Evolutionary conservation across 2,329 filamentous ascomycete species (phyloP).

Genomic region (Hysterium pulicare): DNA sequence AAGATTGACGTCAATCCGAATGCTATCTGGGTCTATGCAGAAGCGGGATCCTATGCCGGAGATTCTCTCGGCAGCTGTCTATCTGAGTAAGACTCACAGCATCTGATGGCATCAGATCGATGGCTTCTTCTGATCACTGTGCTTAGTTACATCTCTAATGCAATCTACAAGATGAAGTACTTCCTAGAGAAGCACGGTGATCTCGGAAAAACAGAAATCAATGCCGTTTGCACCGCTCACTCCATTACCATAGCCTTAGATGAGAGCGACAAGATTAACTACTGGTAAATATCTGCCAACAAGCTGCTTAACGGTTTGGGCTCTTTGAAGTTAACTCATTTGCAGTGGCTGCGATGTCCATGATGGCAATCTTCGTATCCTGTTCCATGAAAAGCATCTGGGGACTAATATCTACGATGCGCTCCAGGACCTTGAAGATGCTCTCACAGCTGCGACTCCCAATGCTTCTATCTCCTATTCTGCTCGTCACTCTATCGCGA

Average conservation of each 20-base stretch:
- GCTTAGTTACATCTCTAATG: slow-evolving; percentile 46
- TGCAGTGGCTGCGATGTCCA: slow-evolving; percentile 41
- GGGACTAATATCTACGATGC: slow-evolving; percentile 47
- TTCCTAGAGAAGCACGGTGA: slow-evolving; percentile 39
- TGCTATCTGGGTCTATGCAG: slow-evolving; percentile 38
- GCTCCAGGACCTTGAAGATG: slow-evolving; percentile 38
- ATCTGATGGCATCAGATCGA: not conserved
- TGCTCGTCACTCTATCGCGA: slow-evolving; percentile 43
- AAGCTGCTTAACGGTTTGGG: no score
- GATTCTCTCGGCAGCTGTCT: slow-evolving; percentile 42
- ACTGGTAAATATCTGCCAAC: no score
- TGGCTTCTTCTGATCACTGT: not conserved
- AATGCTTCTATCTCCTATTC: slow-evolving; percentile 40
- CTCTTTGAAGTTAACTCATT: not conserved
- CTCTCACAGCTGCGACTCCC: slow-evolving; percentile 45
- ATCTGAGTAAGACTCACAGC: slow-evolving; percentile 37
- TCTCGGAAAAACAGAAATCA: slow-evolving; percentile 46
- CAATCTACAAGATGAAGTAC: slow-evolving; percentile 40
- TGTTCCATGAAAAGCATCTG: slow-evolving; percentile 45
- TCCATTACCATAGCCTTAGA: slow-evolving; percentile 49
- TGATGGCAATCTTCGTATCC: slow-evolving; percentile 48
- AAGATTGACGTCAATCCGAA: slow-evolving; percentile 49
- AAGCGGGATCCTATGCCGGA: slow-evolving; percentile 28
- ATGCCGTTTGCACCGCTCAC: slow-evolving; percentile 45
- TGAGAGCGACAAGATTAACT: slow-evolving; percentile 41